Conservation (phyloP, 2,329 filamentous ascomycete genomes). For the Ophiostoma fasciatum region DNA sequence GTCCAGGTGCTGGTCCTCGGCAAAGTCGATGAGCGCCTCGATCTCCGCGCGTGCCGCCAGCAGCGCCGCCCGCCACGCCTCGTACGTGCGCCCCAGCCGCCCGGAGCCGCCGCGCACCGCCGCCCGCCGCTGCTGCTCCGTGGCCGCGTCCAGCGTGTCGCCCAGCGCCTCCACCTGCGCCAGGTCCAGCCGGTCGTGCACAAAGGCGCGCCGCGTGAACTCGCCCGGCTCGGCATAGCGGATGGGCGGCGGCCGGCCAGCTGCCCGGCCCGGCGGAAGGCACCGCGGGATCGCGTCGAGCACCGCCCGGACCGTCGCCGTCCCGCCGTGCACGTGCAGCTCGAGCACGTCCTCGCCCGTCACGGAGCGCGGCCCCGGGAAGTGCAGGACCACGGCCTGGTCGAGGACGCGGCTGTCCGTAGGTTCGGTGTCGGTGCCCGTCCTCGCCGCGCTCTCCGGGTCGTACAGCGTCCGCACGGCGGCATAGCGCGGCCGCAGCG, state of each 20-base stretch:
- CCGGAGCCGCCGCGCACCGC: conserved; percentile 67
- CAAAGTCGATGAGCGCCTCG: conserved; percentile 92
- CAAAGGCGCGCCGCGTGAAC: conserved; percentile 84
- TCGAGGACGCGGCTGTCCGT: conserved; percentile 46
- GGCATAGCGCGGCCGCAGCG: conserved; percentile 42
- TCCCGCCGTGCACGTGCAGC: conserved; percentile 84
- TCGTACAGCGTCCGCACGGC: conserved; percentile 60
- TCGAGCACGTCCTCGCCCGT: conserved; percentile 91
- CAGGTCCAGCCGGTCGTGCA: conserved; percentile 72
- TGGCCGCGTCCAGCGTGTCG: conserved; percentile 53
- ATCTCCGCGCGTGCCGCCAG: conserved; percentile 77
- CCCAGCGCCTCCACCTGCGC: conserved; percentile 62
- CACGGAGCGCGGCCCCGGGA: conserved; percentile 65
- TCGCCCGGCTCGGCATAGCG: conserved; percentile 91
- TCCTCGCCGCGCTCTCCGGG: conserved; percentile 15
- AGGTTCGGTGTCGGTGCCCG: too few relatives aligned
- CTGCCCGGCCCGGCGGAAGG: neutral
- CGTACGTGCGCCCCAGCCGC: conserved; percentile 59
- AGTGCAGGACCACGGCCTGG: conserved; percentile 68
- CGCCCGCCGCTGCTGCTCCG: conserved; percentile 81
- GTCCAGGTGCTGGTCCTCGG: conserved; percentile 94
- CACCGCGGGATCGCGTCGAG: conserved; percentile 58
- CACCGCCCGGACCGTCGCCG: conserved; percentile 77
- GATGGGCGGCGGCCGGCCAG: too few relatives aligned
- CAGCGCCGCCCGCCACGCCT: conserved; percentile 63